These are phyloP conservation scores for Tricholoma hemisulphureum DNA, from an alignment of 768 basidiomycete species.

Conservation along the genomic window DNA sequence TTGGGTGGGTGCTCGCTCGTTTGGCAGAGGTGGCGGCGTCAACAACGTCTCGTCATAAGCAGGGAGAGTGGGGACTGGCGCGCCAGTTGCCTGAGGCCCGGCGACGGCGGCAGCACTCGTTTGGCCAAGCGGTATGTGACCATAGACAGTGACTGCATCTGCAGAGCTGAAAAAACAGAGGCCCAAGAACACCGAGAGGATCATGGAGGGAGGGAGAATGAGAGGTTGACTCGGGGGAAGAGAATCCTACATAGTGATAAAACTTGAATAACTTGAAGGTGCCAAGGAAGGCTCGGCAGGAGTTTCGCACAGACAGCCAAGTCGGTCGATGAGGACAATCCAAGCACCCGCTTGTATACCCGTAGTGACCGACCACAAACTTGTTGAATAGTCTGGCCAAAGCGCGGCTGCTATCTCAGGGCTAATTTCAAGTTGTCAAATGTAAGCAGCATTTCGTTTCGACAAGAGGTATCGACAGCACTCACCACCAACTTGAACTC, in stretches of 20 bases:
- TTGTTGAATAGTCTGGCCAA: too few species aligned
- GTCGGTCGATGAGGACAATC: too few species aligned
- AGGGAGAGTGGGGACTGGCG: constrained; percentile 35
- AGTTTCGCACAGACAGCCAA: too few species aligned
- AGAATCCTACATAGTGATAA: too few species aligned
- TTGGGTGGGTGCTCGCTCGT: constrained; percentile 35
- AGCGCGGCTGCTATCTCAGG: too few species aligned
- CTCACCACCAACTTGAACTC: too few species aligned
- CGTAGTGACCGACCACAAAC: too few species aligned
- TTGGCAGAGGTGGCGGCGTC: constrained; percentile 48
- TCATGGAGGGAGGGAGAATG: constrained; percentile 7
- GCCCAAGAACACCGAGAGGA: constrained; percentile 6
- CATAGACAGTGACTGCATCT: constrained; percentile 31
- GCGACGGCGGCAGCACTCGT: constrained; percentile 6
- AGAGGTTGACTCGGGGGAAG: constrained; percentile 1
- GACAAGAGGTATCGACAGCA: too few species aligned
- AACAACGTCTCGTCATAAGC: constrained; percentile 55
- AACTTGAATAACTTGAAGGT: too few species aligned
- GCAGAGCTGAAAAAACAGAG: constrained; percentile 10
- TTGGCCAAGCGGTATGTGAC: constrained; percentile 31
- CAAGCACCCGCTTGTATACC: too few species aligned
- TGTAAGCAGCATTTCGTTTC: too few species aligned
- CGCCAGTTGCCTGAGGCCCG: constrained; percentile 24
- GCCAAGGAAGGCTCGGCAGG: not conserved
- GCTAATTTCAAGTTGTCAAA: too few species aligned